phyloP scores from a whole-genome alignment of 768 basidiomycete genomes.

The Serendipita sp. region DNA sequence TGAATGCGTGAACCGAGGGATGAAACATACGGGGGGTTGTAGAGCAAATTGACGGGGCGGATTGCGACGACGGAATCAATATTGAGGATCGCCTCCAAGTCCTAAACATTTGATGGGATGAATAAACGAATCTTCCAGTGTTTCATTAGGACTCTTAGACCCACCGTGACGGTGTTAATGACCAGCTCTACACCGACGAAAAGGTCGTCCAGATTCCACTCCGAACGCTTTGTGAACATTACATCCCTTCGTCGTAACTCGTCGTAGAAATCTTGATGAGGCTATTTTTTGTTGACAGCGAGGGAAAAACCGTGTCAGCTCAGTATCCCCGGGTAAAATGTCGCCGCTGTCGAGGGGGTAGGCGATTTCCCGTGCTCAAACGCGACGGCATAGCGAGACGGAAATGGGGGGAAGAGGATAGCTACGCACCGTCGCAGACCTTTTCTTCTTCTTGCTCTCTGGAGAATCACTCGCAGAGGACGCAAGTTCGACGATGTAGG shows the following conservation, averaged over 20 bases:
- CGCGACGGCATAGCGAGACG: not conserved
- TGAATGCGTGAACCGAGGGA: not conserved
- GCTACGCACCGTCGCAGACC: not conserved
- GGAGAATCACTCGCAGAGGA: not conserved
- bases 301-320: not conserved
- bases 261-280: constrained; percentile 5
- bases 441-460: not conserved
- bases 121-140: not conserved
- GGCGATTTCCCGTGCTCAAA: not conserved
- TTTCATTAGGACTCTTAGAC: no score
- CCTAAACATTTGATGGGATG: not conserved
- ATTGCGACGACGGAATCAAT: constrained; percentile 3
- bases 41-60: not conserved
- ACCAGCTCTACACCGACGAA: not conserved
- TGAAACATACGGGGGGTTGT: not conserved
- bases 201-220: not conserved
- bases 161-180: not conserved
- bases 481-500: not conserved
- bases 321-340: not conserved
- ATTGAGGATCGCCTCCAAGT: not conserved
- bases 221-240: not conserved
- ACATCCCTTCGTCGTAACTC: not conserved
- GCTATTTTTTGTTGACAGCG: not conserved
- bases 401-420: not conserved
- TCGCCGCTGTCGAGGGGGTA: not conserved